phyloP scores from a whole-genome alignment of 2,329 filamentous ascomycete species.

The Fusarium illudens region DNA sequence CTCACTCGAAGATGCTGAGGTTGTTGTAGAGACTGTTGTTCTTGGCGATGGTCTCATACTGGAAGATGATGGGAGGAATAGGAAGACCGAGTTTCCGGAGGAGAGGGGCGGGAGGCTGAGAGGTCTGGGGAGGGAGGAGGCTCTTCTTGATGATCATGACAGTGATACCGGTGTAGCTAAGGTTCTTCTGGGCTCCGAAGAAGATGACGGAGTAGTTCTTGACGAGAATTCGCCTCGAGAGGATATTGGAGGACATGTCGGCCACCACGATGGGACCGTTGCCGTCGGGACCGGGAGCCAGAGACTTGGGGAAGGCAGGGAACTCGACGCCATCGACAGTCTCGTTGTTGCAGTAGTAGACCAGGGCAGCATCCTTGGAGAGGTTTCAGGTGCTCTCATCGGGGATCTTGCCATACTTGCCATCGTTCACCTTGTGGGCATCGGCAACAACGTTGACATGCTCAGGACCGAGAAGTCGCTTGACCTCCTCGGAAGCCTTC shows the following conservation, averaged over 20 bases:
- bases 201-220: slow-evolving; percentile 85
- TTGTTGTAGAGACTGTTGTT: slow-evolving; percentile 98
- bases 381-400: slow-evolving; percentile 80
- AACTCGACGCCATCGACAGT: slow-evolving; percentile 95
- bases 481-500: slow-evolving; percentile 87
- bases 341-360: slow-evolving; percentile 95
- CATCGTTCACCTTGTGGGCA: slow-evolving; percentile 69
- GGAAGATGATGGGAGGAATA: slow-evolving; percentile 79
- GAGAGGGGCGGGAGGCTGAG: slow-evolving; percentile 72
- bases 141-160: slow-evolving; percentile 85
- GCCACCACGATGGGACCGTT: slow-evolving; percentile 81
- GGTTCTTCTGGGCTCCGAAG: slow-evolving; percentile 94
- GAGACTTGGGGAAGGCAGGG: slow-evolving; percentile 71
- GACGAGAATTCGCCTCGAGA: slow-evolving; percentile 80
- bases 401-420: slow-evolving; percentile 88
- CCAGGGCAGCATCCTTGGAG: slow-evolving; percentile 72
- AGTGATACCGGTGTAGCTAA: slow-evolving; percentile 85
- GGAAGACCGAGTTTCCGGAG: slow-evolving; percentile 79
- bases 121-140: slow-evolving; percentile 73
- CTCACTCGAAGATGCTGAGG: slow-evolving; percentile 85
- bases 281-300: slow-evolving; percentile 66
- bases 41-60: slow-evolving; percentile 86
- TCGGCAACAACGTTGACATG: slow-evolving; percentile 81
- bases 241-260: slow-evolving; percentile 95
- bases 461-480: slow-evolving; percentile 77